Base-by-base conservation (phyloP, 2,329 filamentous ascomycete species). In the Fusarium decemcellulare region DNA sequence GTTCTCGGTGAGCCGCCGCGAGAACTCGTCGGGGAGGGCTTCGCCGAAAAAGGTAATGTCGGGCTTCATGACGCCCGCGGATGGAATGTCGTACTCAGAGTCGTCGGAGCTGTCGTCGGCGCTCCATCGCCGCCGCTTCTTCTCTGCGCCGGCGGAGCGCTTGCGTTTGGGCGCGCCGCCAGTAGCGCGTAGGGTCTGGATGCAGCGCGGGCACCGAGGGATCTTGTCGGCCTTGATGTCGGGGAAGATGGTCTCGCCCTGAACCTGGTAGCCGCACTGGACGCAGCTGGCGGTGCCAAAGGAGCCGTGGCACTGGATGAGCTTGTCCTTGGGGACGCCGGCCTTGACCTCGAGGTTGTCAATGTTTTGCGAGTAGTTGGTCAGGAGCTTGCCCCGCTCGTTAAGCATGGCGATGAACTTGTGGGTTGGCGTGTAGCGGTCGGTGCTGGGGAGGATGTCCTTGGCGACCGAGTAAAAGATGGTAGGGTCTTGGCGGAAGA, bases 21-120 rank as follows among this genome's bases (percentile, higher is more conserved):
- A 92, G 80, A 99, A 99, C 71, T 90, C 88, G 72, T 93, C 90
- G 0, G 95, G 95, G 1, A 99, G 90, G 53, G 91, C 87, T 82
- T 99, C 96, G 72, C 95, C 95, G 76, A 98, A 98, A 84, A 99
- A 98, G 48, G 94, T 98, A 77, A 99, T 98, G 82, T 98, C 95
- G 9, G 96, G 96, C 86, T 93, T 97, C 94, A 97, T 97, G 77
- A 97, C 90, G 60, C 93, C 94, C 3, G 90, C 88, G 50, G 87
- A 85, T 3, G 90, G 89, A 40, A 92, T 88, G 65, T 83, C 80
- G 68, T 83, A 85, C 42, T 85, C 83, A 30, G 82, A 82, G 56
- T 86, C 84, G 14, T 85, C 81, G 46, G 77, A 80, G 64, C 81
- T 80, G 68, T 78, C 80, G 61, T 81, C 81, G 53, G 73, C 76